These are phyloP conservation scores for Stromatinia cepivora DNA, from an alignment of 2,329 filamentous ascomycete species.

Conservation along the genomic window DNA sequence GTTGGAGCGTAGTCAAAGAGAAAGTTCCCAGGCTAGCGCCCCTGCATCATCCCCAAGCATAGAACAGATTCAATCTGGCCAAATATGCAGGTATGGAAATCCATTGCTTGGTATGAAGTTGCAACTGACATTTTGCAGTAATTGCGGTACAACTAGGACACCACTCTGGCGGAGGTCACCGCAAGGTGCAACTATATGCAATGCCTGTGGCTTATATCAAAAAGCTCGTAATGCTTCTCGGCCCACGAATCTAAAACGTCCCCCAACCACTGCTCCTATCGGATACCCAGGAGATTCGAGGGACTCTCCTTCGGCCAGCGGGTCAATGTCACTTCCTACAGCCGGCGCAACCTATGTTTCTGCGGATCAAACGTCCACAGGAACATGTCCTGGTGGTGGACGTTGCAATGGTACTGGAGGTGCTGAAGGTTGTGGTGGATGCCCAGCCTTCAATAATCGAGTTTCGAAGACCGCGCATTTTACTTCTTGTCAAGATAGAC, in stretches of 20 bases:
- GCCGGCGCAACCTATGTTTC: conserved; percentile 70
- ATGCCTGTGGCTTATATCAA: conserved; percentile 91
- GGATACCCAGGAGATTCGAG: conserved; percentile 36
- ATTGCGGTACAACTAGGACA: conserved; percentile 91
- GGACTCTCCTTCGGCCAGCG: conserved; percentile 39
- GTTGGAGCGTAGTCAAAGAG: conserved; percentile 30
- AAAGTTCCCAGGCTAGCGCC: conserved; percentile 25
- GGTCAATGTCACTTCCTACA: conserved; percentile 42
- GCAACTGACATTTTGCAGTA: conserved; percentile 57
- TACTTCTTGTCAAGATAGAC: conserved; percentile 47
- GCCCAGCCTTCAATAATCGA: conserved; percentile 95
- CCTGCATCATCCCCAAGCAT: conserved; percentile 17
- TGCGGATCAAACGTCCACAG: conserved; percentile 70
- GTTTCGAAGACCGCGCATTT: conserved; percentile 83
- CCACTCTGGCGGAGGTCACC: conserved; percentile 94
- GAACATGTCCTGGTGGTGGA: conserved; percentile 94
- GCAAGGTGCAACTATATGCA: conserved; percentile 92
- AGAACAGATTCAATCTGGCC: conserved; percentile 51
- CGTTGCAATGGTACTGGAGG: conserved; percentile 96
- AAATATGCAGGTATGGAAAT: conserved; percentile 67
- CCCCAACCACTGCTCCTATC: conserved; percentile 50
- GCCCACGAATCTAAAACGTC: conserved; percentile 85
- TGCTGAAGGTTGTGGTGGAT: conserved; percentile 91
- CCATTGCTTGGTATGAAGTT: not conserved
- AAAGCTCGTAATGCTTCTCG: conserved; percentile 91